These are phyloP conservation scores for Lipomyces chichibuensis DNA, from an alignment of 805 yeast genomes.

Conservation along the genomic window DNA sequence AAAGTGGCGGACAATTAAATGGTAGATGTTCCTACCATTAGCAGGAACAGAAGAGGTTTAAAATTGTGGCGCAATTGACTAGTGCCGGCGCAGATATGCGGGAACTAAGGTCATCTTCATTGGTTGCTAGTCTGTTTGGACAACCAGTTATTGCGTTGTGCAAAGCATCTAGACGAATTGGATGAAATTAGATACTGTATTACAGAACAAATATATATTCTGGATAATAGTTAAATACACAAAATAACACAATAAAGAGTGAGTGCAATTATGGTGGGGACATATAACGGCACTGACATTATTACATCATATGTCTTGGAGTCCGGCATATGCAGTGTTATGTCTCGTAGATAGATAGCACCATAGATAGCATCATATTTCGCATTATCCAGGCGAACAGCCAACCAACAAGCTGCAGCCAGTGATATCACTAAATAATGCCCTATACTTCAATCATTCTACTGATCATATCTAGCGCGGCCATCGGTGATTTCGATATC, in stretches of 20 bases:
- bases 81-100: too few species aligned
- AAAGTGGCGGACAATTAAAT: background rate
- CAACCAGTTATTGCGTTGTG: background rate
- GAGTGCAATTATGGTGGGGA: background rate
- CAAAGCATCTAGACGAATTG: background rate
- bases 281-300: background rate
- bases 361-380: background rate
- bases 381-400: background rate
- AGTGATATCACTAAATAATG: background rate
- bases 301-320: background rate
- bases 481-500: too few species aligned
- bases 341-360: conserved; percentile 1
- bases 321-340: background rate
- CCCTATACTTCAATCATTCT: too few species aligned
- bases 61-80: background rate
- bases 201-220: background rate
- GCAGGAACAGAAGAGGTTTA: background rate
- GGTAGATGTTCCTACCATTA: background rate
- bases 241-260: background rate
- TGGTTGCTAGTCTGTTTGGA: background rate
- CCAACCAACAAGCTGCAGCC: background rate
- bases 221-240: background rate
- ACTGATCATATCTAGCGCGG: too few species aligned
- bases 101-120: too few species aligned
- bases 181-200: background rate